Evolutionary conservation across 306 rosid species (phyloP), one percentile per base, ranked within the genome.

Genomic region (Sechiopsis laciniata): DNA sequence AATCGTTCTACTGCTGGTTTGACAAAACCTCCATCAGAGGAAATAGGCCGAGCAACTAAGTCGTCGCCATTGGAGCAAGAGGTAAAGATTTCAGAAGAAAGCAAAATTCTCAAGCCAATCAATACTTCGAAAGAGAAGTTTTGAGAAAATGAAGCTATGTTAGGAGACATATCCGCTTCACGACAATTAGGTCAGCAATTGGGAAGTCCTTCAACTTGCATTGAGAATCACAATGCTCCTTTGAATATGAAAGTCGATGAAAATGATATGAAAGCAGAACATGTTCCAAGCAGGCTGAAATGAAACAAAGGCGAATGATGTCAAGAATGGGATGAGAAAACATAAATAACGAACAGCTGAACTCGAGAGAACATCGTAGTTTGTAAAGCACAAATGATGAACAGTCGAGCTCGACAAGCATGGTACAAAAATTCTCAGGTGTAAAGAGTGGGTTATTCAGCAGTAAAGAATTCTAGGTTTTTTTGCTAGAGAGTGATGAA

Each of bases 21-120:
- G 72, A 60, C 26, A 13, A 79, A 75, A 40, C 20, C 71, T 15
- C 71, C 73, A 26, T 58, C 76, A 40, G 75, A 74, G 52, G 85
- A 70, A 77, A 78, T 57, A 54, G 84, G 59, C 72, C 76, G 40
- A 46, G 82, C 65, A 17, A 20, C 46, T 55, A 77, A 78, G 37
- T 32, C 3, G 64, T 72, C 72, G 77, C 77, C 80, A 40, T 42
- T 65, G 58, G 80, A 73, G 76, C 83, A 75, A 78, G 83, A 76
- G 84, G 84, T 72, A 70, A 82, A 79, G 72, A 74, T 82, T 45
- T 21, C 64, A 20, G 78, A 75, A 80, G 83, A 72, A 53, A 24
- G 35, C 2, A 61, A 37, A 76, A 72, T 22, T 73, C 58, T 83
- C 17, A 46, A 37, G 56, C 40, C 72, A 17, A 51, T 79, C 20